phyloP scores from a whole-genome alignment of 176 grass and related monocot species.

The Hsuehochloa calcarea region DNA sequence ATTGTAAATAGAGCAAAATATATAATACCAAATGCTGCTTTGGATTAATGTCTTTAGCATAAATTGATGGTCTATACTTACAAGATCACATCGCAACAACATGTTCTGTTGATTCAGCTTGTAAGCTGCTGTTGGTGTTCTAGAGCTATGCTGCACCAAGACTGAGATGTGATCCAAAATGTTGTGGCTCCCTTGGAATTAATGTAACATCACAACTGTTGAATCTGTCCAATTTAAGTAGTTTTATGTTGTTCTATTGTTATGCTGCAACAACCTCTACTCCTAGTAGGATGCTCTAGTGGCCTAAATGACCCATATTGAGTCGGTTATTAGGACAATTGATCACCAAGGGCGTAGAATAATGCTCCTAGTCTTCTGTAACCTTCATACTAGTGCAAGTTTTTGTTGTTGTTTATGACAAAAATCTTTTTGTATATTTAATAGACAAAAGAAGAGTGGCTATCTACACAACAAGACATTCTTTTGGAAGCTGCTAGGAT shows the following conservation, averaged over 20 bases:
- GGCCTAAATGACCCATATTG: neutral
- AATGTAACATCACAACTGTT: neutral
- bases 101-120: neutral
- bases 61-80: neutral
- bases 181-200: neutral
- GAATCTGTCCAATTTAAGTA: conserved; percentile 3
- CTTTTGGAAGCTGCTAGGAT: conserved; percentile 70
- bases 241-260: conserved; percentile 8
- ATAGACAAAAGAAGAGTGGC: conserved; percentile 69
- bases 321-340: neutral
- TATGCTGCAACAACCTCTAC: neutral
- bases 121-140: neutral
- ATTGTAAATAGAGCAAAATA: neutral
- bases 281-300: neutral
- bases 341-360: neutral
- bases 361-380: conserved; percentile 1
- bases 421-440: conserved; percentile 19
- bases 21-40: neutral
- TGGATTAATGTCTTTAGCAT: neutral
- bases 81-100: neutral
- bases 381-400: neutral
- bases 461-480: conserved; percentile 69
- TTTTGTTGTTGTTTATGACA: conserved; percentile 15
- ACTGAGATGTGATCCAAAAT: neutral
- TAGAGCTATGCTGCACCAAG: neutral